Base-by-base conservation (phyloP, 1,139 yeast species). In the Saccharomyces hybrid region DNA sequence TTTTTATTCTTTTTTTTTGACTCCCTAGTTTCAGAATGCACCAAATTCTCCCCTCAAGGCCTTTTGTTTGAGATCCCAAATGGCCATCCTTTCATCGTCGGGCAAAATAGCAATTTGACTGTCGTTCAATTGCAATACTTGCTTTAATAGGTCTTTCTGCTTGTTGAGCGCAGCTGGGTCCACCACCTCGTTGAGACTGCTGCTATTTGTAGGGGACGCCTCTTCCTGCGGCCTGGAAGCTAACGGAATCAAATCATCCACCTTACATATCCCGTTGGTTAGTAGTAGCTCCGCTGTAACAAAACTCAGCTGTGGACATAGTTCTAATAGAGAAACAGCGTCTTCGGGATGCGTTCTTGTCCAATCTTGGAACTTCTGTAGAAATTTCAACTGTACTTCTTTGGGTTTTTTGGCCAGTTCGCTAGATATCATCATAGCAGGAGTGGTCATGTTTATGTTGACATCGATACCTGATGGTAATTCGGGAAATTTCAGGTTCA, bases 251-350 rank as follows among this genome's bases (percentile, higher is more conserved):
- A n/a, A n/a, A n/a, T n/a, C n/a, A n/a, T n/a, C n/a, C n/a, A n/a
- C n/a, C n/a, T n/a, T n/a, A n/a, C 68, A 64, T 32, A 67, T 64
- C 2, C 72, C 66, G 49, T 72, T 68, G 14, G 86, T 72, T 56
- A 90, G 71, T 54, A 88, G 73, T 1, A 86, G 78, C 66, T 91
- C 97, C 5, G 91, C 88, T 38, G 90, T 74, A 0, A 96, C 95
- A 66, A 86, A 89, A 1, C 88, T 75, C 53, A 91, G 73, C 63
- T 88, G 96, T 0, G 96, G 95, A 59, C 86, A 84, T 57, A 83
- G 81, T 46, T 79, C 80, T 31, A 91, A 75, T 48, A 90, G 72
- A 29, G 78, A 78, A 53, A 78, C 80, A 71, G 88, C 86, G 57
- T 86, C 76, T 9, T 77, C 76, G 0, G 90, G 88, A 59, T 86